Evolutionary conservation across 192 early-diverging fungal species (phyloP).

Genomic region (Globomyces pollinis-pini): DNA sequence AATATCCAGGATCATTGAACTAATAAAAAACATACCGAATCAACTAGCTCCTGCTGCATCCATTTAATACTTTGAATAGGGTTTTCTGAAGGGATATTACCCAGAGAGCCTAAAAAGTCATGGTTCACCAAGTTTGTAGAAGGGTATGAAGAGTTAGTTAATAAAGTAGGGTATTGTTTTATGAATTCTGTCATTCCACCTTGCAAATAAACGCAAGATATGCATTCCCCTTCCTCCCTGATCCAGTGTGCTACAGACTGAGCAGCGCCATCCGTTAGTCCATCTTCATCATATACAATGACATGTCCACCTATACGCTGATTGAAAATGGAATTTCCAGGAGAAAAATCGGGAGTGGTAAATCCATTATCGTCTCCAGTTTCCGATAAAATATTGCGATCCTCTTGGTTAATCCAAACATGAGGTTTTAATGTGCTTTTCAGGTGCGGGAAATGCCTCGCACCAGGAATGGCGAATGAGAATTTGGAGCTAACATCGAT

Average conservation of each 20-base stretch:
- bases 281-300: conserved; percentile 5
- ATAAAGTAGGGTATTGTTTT: background rate
- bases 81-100: background rate
- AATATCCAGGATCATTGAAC: no score
- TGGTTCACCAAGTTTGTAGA: background rate
- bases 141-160: background rate
- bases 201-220: background rate
- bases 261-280: background rate
- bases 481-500: no score
- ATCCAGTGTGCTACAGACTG: background rate
- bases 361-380: conserved; percentile 3
- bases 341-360: background rate
- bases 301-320: background rate
- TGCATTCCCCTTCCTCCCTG: background rate
- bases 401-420: no score
- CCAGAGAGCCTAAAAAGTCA: background rate
- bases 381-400: no score
- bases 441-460: no score
- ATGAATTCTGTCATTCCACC: conserved; percentile 5
- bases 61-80: background rate
- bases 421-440: no score
- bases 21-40: no score
- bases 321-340: background rate
- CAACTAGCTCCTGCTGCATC: conserved; percentile 1
- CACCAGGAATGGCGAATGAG: no score